A percentile compares a stretch with the other conserved stretches of the same genome.
phyloP scores from a whole-genome alignment of 495 filamentous ascomycete species.

The Neurospora tetrasperma region DNA sequence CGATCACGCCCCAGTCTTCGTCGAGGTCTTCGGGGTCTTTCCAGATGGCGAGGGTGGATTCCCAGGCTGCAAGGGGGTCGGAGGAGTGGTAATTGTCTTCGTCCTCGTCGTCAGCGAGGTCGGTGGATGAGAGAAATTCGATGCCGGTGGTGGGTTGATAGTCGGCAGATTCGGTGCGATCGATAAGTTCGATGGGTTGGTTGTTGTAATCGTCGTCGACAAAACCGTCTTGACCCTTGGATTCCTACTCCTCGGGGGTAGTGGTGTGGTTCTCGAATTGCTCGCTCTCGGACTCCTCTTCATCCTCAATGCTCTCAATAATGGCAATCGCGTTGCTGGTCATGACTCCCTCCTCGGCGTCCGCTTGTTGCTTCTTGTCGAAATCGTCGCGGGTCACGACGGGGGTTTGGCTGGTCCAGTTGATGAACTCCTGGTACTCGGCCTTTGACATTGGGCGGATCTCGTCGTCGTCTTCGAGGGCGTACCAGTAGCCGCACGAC shows the following conservation, averaged over 20 bases:
- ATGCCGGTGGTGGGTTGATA: neutral
- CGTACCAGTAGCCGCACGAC: neutral
- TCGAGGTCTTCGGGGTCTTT: neutral
- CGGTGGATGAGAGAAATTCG: neutral
- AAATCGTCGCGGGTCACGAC: neutral
- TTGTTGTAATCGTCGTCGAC: neutral
- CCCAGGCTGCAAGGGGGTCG: neutral
- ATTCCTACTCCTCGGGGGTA: neutral
- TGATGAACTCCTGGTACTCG: neutral
- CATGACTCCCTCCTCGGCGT: neutral
- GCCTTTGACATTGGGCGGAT: neutral
- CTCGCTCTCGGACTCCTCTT: too few species aligned
- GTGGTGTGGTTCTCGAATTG: too few species aligned
- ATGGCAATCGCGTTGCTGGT: neutral
- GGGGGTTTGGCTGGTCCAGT: neutral
- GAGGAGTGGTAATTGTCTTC: neutral
- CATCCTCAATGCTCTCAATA: neutral
- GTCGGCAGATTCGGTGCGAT: neutral
- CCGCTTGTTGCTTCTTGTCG: neutral
- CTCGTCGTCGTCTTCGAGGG: neutral
- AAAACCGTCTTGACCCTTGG: neutral
- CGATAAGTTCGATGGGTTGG: neutral
- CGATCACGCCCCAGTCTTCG: neutral
- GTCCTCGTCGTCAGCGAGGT: neutral
- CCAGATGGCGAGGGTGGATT: neutral